phyloP scores from a whole-genome alignment of 306 rosid species.

The Notholithocarpus densiflorus region DNA sequence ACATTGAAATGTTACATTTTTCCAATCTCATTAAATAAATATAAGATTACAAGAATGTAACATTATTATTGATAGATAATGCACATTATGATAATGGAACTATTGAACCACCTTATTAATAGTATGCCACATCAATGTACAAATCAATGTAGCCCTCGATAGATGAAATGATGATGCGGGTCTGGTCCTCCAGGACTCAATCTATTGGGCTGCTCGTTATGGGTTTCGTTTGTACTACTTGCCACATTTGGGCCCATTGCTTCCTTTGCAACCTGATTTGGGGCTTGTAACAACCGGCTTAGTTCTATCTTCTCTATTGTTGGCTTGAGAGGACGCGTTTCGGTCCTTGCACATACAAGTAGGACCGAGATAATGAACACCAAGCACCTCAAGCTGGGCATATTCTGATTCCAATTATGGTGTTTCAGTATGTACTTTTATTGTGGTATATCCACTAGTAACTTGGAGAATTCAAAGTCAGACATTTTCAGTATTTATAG shows the following conservation, averaged over 20 bases:
- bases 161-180: slow-evolving; percentile 36
- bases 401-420: not conserved
- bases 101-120: too few relatives aligned
- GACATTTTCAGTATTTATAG: not conserved
- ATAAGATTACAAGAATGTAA: too few relatives aligned
- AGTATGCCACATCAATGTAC: too few relatives aligned
- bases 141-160: not conserved
- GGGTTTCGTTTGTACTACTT: not conserved
- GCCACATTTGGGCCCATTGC: slow-evolving; percentile 7
- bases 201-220: slow-evolving; percentile 16
- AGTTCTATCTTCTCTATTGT: slow-evolving; percentile 15
- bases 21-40: too few relatives aligned
- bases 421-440: not conserved
- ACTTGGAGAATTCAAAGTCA: not conserved
- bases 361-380: slow-evolving; percentile 20
- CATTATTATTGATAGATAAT: too few relatives aligned
- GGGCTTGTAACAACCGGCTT: not conserved
- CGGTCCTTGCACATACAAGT: slow-evolving; percentile 26
- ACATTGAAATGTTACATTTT: too few relatives aligned
- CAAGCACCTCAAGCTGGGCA: not conserved
- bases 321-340: slow-evolving; percentile 37
- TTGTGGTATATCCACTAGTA: not conserved
- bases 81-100: too few relatives aligned
- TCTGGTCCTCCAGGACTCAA: slow-evolving; percentile 72
- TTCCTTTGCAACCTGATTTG: slow-evolving; percentile 14